Evolutionary conservation across 768 basidiomycete species (phyloP).

Genomic region (Stropharia rugosoannulata): DNA sequence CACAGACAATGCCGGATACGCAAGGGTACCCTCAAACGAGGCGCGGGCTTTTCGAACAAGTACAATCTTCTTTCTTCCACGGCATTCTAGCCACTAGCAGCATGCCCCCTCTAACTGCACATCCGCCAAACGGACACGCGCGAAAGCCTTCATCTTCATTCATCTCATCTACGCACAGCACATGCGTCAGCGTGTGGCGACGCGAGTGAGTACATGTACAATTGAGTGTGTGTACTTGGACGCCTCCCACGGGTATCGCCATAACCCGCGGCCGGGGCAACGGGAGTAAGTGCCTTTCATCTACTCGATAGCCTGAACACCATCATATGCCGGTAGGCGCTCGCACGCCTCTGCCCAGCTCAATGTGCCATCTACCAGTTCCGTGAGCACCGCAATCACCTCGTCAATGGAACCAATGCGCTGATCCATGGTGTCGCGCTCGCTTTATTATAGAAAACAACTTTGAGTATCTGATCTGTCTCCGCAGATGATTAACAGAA

Average conservation of each 20-base stretch:
- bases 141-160: too few relatives aligned
- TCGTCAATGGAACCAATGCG: slow-evolving; percentile 89
- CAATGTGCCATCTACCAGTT: slow-evolving; percentile 72
- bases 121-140: too few relatives aligned
- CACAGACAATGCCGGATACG: too few relatives aligned
- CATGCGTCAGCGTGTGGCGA: too few relatives aligned
- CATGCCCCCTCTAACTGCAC: too few relatives aligned
- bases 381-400: slow-evolving; percentile 77
- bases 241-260: neutral
- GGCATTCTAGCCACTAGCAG: too few relatives aligned
- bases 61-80: too few relatives aligned
- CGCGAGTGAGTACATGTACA: too few relatives aligned
- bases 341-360: slow-evolving; percentile 77
- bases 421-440: slow-evolving; percentile 94
- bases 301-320: slow-evolving; percentile 79
- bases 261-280: neutral
- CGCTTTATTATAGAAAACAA: slow-evolving; percentile 44
- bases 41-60: too few relatives aligned
- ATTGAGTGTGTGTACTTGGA: neutral
- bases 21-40: too few relatives aligned
- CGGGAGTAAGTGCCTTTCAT: neutral
- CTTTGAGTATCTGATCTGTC: neutral
- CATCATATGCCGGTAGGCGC: slow-evolving; percentile 78
- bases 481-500: neutral
- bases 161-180: too few relatives aligned